Percentiles rank a stretch among this genome's conserved stretches.
These are phyloP conservation scores for Ogataea paraovalis DNA, from an alignment of 805 yeast species.

Conservation along the genomic window DNA sequence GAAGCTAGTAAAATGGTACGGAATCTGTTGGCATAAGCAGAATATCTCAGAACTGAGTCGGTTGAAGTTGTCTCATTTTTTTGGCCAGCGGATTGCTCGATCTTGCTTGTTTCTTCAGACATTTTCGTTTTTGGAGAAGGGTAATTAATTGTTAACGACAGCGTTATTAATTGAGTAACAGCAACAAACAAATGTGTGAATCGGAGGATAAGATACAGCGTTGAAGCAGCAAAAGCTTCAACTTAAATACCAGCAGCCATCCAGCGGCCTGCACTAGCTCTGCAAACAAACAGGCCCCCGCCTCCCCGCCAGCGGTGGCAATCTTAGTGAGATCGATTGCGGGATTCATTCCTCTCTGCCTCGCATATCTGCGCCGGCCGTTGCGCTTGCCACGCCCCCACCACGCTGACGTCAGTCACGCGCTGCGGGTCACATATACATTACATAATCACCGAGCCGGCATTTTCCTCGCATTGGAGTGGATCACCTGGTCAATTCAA, in stretches of 20 bases:
- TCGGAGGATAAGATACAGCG: not conserved
- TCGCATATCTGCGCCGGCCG: no score
- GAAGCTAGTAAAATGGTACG: conserved; percentile 69
- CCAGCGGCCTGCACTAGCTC: no score
- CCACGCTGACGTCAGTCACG: no score
- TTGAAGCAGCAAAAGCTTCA: not conserved
- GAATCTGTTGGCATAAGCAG: conserved; percentile 75
- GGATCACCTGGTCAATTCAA: no score
- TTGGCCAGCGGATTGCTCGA: not conserved
- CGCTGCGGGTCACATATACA: not conserved
- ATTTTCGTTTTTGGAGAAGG: not conserved
- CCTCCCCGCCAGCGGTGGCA: not conserved
- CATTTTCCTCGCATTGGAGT: no score
- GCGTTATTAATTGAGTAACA: not conserved
- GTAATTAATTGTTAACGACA: no score
- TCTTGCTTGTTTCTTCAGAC: conserved; percentile 2
- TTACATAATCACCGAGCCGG: not conserved
- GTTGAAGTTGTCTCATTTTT: conserved; percentile 13
- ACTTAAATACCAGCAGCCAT: not conserved
- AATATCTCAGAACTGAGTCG: conserved; percentile 52
- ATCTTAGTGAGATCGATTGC: not conserved
- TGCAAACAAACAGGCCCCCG: no score
- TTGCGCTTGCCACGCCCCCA: no score
- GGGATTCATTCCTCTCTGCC: not conserved
- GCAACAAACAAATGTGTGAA: no score